Base-by-base conservation (phyloP, 108 stramenopile genomes). In the Heterococcus sp. region DNA sequence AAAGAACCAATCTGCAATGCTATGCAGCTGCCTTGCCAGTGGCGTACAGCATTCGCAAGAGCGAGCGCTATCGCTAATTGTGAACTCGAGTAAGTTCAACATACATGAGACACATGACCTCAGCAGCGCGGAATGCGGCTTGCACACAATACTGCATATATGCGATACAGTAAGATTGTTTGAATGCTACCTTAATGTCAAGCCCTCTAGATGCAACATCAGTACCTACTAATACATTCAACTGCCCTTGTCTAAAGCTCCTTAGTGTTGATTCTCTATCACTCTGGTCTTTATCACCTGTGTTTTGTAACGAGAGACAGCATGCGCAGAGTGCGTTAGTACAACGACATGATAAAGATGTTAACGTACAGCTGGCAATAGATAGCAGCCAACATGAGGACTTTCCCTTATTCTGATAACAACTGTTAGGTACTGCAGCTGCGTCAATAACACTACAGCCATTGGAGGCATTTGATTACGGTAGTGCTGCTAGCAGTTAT, bases 181-280 rank as follows among this genome's bases (percentile, higher is more conserved):
- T n/a, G n/a, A n/a, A n/a, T n/a, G n/a, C n/a, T n/a, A 58, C 95
- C 86, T 95, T 93, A 40, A 95, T 91, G 77, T 96, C 97, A 34
- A 99, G 86, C 36, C 99, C 99, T 8, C 99, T 91, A 26, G 99
- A 96, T 34, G 99, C 99, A 33, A 99, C 99, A 87, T 99, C 99
- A 31, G 97, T 99, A 11, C 98, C 99, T 37, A 97, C 92, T 37
- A 99, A 84, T 64, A 98, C 80, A 38, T 92, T 92, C 65, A 87
- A 88, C 58, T 90, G 87, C 69, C 94, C 93, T 31, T 69, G 86
- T 74, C 94, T 94, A 90, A 99, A 99, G 81, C 97, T 93, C n/a
- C 86, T 79, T 39, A 99, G 89, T 3, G 92, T 94, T 90, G 92
- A 94, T 84, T 99, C 98, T 72, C 99, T 95, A 76, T 99, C 97